Evolutionary conservation across 768 basidiomycete genomes (phyloP).

Genomic region (Clitopilus passeckerianus): DNA sequence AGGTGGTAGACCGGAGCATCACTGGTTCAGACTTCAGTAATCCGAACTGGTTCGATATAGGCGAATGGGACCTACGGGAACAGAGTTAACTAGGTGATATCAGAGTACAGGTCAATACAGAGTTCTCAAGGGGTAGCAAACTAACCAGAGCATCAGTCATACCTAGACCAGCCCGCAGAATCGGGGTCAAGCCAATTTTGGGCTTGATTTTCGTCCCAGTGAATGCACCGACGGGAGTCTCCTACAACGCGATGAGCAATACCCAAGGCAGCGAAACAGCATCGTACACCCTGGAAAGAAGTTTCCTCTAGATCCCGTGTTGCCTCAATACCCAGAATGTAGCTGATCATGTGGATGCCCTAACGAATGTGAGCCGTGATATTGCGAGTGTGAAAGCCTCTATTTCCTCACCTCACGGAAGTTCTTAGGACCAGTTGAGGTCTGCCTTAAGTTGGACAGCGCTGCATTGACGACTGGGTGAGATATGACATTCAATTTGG

Average conservation of each 20-base stretch:
- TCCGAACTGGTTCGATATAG: neutral
- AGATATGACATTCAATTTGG: constrained; percentile 45
- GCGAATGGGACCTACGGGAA: constrained; percentile 61
- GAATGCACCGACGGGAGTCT: constrained; percentile 78
- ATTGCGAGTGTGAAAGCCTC: neutral
- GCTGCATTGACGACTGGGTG: constrained; percentile 75
- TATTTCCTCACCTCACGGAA: constrained; percentile 61
- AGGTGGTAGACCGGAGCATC: constrained; percentile 85
- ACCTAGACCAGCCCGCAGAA: constrained; percentile 88
- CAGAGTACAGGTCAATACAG: constrained; percentile 4
- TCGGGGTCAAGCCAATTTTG: constrained; percentile 82
- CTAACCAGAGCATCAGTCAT: constrained; percentile 82
- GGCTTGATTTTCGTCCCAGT: constrained; percentile 72
- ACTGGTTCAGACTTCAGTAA: constrained; percentile 26
- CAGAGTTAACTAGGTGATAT: constrained; percentile 45
- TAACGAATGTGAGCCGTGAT: constrained; percentile 18
- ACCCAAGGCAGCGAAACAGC: neutral
- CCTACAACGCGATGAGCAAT: constrained; percentile 29
- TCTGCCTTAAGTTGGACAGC: constrained; percentile 63
- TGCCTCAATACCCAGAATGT: constrained; percentile 82
- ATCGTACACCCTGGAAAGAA: constrained; percentile 58
- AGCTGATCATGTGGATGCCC: constrained; percentile 72
- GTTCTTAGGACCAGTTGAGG: constrained; percentile 60
- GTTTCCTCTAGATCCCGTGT: constrained; percentile 61
- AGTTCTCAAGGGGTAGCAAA: neutral